Evolutionary conservation across 371 early-diverging fungal genomes (phyloP), one percentile per base, ranked within the genome.

Genomic region (Cokeromyces recurvatus): DNA sequence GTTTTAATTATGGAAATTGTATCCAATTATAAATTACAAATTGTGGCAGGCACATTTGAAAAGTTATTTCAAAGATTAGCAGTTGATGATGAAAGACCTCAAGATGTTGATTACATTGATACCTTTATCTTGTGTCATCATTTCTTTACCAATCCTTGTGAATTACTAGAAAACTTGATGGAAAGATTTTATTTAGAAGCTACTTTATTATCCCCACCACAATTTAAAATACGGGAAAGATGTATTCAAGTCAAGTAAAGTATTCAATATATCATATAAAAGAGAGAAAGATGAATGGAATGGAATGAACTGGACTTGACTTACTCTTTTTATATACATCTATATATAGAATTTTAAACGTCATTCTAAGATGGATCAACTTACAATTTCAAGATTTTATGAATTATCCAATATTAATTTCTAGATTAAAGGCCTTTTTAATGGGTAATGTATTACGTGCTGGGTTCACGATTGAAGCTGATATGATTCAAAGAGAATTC

Each of bases 81-180:
- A 2, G 29, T 8, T 11, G 29, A 5, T 4, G 84, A 85, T 42
- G 84, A 85, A 56, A 70, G 73, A 17, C 52, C 62, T 10, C 82
- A 82, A 68, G 84, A 86, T 41, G 38, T 66, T 23, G 85, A 84
- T 36, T 87, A 77, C 60, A 74, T 84, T 12, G 86, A 82, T 55
- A 71, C 74, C 2, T 81, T 78, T 40, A 43, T 87, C 19, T 43
- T 77, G 38, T 68, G 64, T 16, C 83, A 85, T 46, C 55, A 71
- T 4, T 75, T 71, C 46, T 87, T 83, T 48, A 76, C 79, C 9
- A 52, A 71, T 4, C 77, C 86, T 0, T 57, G 61, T 11, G 84
- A 82, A 22, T 43, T 87, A 4, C 41, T 87, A 19, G 79, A 78
- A 35, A 68, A 79, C 31, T 36, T 86, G 32, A 77, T 83, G 56